phyloP scores from a whole-genome alignment of 129 eudicot genomes.

The Tagetes patula region DNA sequence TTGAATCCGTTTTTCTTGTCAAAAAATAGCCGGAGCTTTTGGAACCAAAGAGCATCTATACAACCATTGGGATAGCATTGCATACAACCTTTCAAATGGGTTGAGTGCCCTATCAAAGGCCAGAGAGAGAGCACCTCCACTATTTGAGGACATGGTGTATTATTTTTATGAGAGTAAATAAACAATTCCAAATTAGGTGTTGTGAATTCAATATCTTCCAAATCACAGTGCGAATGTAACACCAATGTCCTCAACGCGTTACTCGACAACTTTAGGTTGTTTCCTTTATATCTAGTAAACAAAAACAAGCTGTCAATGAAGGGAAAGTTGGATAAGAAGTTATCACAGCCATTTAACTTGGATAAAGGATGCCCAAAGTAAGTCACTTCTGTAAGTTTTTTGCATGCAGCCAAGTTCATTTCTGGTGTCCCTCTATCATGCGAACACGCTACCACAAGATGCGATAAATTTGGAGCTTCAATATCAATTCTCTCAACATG shows the following conservation, averaged over 20 bases:
- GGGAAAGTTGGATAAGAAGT: slow-evolving; percentile 12
- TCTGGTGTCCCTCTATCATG: neutral
- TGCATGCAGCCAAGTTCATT: neutral
- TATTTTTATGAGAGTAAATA: neutral
- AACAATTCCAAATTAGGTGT: neutral
- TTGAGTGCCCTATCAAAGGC: neutral
- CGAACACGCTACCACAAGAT: neutral
- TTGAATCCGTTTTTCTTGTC: neutral
- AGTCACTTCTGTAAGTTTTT: neutral
- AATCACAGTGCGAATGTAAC: neutral
- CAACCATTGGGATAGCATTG: neutral
- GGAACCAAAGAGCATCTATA: slow-evolving; percentile 10
- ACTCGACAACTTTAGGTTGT: neutral
- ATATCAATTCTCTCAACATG: slow-evolving; percentile 2
- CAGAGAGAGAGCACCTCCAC: neutral
- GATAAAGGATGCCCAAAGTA: neutral
- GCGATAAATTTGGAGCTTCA: neutral
- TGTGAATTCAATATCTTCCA: neutral
- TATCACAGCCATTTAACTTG: neutral
- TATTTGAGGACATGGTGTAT: neutral
- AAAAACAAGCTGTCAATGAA: neutral
- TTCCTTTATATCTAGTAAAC: neutral
- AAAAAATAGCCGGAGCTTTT: neutral
- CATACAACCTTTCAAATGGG: neutral
- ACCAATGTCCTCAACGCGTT: neutral